These are phyloP conservation scores for Colletotrichum sp. DNA, from an alignment of 2,329 filamentous ascomycete species.

Conservation along the genomic window DNA sequence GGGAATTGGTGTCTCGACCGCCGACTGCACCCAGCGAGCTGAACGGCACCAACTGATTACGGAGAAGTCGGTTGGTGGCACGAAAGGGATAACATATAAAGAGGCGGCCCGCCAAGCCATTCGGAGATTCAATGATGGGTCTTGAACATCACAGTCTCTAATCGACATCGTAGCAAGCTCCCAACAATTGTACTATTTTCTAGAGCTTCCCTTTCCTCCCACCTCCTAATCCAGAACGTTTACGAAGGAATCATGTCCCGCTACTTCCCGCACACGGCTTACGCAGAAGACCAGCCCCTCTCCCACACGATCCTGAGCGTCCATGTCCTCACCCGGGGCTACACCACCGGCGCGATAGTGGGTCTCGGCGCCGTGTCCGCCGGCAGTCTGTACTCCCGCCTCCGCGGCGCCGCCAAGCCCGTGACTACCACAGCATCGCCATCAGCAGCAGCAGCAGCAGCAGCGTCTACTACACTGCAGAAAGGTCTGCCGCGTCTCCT, in stretches of 20 bases:
- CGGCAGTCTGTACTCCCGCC: slow-evolving; percentile 30
- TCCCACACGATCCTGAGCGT: slow-evolving; percentile 59
- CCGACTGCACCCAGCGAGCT: neutral
- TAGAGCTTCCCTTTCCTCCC: neutral
- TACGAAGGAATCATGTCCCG: slow-evolving; percentile 50
- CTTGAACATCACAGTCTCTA: neutral
- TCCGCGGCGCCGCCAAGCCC: slow-evolving; percentile 21
- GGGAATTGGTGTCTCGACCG: neutral
- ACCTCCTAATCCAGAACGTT: neutral
- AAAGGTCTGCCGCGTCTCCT: slow-evolving; percentile 40
- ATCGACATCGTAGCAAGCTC: neutral
- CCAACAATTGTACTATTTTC: neutral
- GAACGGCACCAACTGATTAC: neutral
- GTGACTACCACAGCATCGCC: neutral
- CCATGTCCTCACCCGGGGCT: slow-evolving; percentile 62
- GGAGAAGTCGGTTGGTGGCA: neutral
- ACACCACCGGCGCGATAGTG: slow-evolving; percentile 58
- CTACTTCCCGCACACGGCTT: slow-evolving; percentile 58
- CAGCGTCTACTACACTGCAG: neutral
- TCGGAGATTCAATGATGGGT: neutral
- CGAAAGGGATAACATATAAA: slow-evolving; percentile 3
- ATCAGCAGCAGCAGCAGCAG: neutral
- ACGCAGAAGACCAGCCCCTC: slow-evolving; percentile 68
- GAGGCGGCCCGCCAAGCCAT: neutral
- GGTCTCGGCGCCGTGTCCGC: slow-evolving; percentile 43